Base-by-base conservation (phyloP, 352 stramenopile species). In the Pythium myriotylum region DNA sequence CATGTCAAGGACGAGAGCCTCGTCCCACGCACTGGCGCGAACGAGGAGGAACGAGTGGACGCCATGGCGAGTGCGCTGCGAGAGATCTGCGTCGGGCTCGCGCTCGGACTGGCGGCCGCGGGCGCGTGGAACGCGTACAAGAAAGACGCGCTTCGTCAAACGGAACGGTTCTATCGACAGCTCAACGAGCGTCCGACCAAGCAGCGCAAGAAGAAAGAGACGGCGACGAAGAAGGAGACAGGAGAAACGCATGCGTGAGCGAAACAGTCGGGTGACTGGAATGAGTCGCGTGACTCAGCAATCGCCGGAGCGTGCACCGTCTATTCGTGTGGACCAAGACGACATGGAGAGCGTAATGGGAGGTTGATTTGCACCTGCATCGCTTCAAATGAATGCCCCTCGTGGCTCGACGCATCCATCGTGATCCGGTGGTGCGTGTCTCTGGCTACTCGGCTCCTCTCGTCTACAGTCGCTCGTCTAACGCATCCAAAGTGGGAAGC, bases 81-180 rank as follows among this genome's bases (percentile, higher is more conserved):
- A 46, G 43, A 61, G 13, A 61, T 61, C 23, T 14, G n/a, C 4
- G 32, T 47, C 7, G 54, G 54, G 2, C 43, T 61, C 27, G 22
- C 43, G 29, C 27, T 61, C 9, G 54, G 54, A 13, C 42, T 61
- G 4, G 17, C 54, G 1, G 54, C 54, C 5, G 54, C 42, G 16
- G 54, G 54, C 1, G 43, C 26, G 10, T 61, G 54, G 42, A 61
- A 61, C 54, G 20, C 26, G 19, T 61, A 54, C 29, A 61, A 61
- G 42, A 61, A 54, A 43, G 54, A 61, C 14, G 16, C 12, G 29
- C 26, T 61, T 24, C 54, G 54, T 27, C 40, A 54, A 41, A 54
- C 29, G 13, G 54, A 61, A 20, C 20, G n/a, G 14, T 61, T 54
- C 20, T 61, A 61, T 43, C 51, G 33, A 32, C 42, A 47, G 29